These are phyloP conservation scores for Blastocystis sp. DNA, from an alignment of 352 stramenopile species.

Conservation along the genomic window DNA sequence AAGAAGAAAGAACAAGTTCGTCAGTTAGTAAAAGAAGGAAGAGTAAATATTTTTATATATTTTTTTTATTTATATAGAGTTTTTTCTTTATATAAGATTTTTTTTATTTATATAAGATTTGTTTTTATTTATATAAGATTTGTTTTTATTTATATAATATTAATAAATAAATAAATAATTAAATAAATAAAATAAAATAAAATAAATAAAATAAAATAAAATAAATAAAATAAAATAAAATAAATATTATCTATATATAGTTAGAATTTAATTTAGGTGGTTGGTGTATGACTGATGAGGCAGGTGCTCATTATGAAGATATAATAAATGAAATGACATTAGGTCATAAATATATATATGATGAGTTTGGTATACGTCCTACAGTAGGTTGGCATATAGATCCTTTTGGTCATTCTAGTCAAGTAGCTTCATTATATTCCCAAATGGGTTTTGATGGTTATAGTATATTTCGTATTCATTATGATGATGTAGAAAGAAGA, in stretches of 20 bases:
- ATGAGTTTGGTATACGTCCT: slow-evolving; percentile 71
- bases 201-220: no score
- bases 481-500: slow-evolving; percentile 71
- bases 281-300: slow-evolving; percentile 96
- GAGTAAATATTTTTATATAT: no score
- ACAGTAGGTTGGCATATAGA: slow-evolving; percentile 88
- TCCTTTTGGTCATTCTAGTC: slow-evolving; percentile 66
- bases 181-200: no score
- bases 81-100: no score
- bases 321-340: slow-evolving; percentile 93
- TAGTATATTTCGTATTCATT: slow-evolving; percentile 88
- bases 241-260: no score
- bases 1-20: slow-evolving; percentile 53
- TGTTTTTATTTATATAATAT: no score
- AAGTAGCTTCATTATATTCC: slow-evolving; percentile 52
- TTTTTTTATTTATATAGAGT: no score
- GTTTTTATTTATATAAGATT: no score
- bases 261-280: slow-evolving; percentile 78
- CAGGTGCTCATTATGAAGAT: slow-evolving; percentile 71
- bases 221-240: no score
- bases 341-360: slow-evolving; percentile 71
- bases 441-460: slow-evolving; percentile 75
- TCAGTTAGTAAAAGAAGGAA: slow-evolving; percentile 60
- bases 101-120: no score
- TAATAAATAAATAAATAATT: no score